These are phyloP conservation scores for Phytopythium boreale DNA, from an alignment of 352 stramenopile genomes.

Conservation along the genomic window DNA sequence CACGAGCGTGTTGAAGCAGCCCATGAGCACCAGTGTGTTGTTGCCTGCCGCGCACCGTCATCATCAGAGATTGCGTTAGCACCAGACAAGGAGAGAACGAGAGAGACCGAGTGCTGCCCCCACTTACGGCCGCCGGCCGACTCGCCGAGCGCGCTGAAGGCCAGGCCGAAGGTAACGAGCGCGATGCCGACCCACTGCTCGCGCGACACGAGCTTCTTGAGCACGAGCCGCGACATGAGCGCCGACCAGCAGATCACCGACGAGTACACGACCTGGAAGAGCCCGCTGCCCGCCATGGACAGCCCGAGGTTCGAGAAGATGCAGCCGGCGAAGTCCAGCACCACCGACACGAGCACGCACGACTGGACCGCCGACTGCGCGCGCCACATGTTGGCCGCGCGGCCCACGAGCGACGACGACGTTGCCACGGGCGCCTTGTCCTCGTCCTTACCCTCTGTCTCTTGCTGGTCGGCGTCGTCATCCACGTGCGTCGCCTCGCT, in stretches of 20 bases:
- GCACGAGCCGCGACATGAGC: slow-evolving; percentile 69
- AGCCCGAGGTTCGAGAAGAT: slow-evolving; percentile 84
- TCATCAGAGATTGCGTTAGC: no score
- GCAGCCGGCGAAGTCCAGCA: slow-evolving; percentile 81
- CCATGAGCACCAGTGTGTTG: slow-evolving; percentile 76
- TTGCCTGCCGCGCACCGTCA: slow-evolving; percentile 23
- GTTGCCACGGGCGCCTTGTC: slow-evolving; percentile 18
- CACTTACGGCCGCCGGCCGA: slow-evolving; percentile 43
- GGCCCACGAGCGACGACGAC: slow-evolving; percentile 10
- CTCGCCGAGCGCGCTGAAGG: slow-evolving; percentile 75
- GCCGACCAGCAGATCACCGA: slow-evolving; percentile 87
- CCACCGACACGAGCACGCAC: slow-evolving; percentile 61
- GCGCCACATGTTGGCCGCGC: slow-evolving; percentile 30
- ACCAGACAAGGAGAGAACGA: not conserved
- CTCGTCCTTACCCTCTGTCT: slow-evolving; percentile 11
- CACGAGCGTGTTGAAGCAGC: slow-evolving; percentile 79
- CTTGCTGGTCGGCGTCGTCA: slow-evolving; percentile 12
- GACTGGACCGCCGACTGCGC: slow-evolving; percentile 57
- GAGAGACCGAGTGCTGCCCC: not conserved
- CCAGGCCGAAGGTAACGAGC: slow-evolving; percentile 78
- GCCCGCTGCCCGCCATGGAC: slow-evolving; percentile 75
- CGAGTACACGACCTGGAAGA: slow-evolving; percentile 85
- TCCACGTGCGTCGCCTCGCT: slow-evolving; percentile 14
- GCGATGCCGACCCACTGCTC: slow-evolving; percentile 83
- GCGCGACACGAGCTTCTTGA: slow-evolving; percentile 71